phyloP scores from a whole-genome alignment of 306 rosid genomes.

The Vicia villosa region DNA sequence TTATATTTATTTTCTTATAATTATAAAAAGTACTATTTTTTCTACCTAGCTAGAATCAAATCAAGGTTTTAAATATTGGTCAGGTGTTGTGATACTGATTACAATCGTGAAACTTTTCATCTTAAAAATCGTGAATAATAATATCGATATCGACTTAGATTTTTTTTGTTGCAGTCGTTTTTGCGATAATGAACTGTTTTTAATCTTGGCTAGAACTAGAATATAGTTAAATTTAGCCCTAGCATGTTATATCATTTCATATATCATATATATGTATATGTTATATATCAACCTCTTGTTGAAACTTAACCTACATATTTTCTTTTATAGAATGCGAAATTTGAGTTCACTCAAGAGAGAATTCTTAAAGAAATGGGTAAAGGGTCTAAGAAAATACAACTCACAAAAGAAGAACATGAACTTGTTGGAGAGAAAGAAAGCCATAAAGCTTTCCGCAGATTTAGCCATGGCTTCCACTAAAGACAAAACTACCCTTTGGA shows the following conservation, averaged over 20 bases:
- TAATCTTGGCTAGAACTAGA: neutral
- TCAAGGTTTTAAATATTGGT: too few relatives aligned
- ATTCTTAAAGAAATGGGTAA: conserved; percentile 67
- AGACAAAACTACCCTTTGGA: conserved; percentile 59
- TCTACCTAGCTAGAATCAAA: neutral
- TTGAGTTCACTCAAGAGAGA: conserved; percentile 58
- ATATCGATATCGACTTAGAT: too few relatives aligned
- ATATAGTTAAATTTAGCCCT: conserved; percentile 28
- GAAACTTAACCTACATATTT: neutral
- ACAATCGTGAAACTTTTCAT: too few relatives aligned
- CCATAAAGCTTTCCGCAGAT: conserved; percentile 74
- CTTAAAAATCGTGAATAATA: too few relatives aligned
- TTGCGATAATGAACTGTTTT: too few relatives aligned
- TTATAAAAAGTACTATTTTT: neutral
- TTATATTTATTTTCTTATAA: neutral
- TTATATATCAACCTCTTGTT: neutral
- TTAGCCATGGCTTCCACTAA: conserved; percentile 81
- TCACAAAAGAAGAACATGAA: conserved; percentile 52
- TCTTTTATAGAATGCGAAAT: conserved; percentile 47
- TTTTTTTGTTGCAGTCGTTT: too few relatives aligned
- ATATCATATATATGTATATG: neutral
- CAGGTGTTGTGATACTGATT: too few relatives aligned
- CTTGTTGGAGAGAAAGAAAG: conserved; percentile 63
- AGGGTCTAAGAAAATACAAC: conserved; percentile 56
- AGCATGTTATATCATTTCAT: neutral